Evolutionary conservation across 805 yeast genomes (phyloP), one percentile per base, ranked within the genome.

Genomic region (Phaffomyces thermotolerans): DNA sequence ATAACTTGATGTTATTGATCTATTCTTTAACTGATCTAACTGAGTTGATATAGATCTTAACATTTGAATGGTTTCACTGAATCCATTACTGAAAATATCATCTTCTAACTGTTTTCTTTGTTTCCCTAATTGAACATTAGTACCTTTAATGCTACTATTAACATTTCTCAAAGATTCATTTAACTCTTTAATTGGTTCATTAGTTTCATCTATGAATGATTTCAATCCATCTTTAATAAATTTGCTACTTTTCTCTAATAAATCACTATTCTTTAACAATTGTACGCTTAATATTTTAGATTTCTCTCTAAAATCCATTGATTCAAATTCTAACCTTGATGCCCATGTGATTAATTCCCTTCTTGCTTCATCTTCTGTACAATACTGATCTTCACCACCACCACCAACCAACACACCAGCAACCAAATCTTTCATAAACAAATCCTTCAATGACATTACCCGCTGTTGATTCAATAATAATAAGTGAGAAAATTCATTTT

Each of bases 271-370:
- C n/a, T 44, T 40, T 8, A 38, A 13, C 18, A 56, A 44, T 39
- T 48, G 53, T 4, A 29, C n/a, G 8, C 44, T 42, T 37, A 54
- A 41, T 14, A 41, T 40, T 18, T 41, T 51, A 6, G 57, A 50
- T 29, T 60, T 57, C 12, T 65, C 64, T 35, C 74, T 56, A 23
- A 72, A 51, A 27, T 71, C 76, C 2, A 70, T 58, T 13, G 71
- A 63, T 46, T 76, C 80, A 41, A 75, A 46, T 48, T 76, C 81
- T 17, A 76, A 52, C 31, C 69, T 65, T 6, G 73, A 67, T 0
- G 79, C 79, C 80, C 79, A 75, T 49, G 59, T 58, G 10, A 67
- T 57, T 29, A 57, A 66, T 59, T 60, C 71, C 49, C 56, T 60
- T 38, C 59, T 65, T 32, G 63, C 54, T 36, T 54, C 62, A 18